Evolutionary conservation across 768 basidiomycete genomes (phyloP).

Genomic region (Gyrodon lividus): DNA sequence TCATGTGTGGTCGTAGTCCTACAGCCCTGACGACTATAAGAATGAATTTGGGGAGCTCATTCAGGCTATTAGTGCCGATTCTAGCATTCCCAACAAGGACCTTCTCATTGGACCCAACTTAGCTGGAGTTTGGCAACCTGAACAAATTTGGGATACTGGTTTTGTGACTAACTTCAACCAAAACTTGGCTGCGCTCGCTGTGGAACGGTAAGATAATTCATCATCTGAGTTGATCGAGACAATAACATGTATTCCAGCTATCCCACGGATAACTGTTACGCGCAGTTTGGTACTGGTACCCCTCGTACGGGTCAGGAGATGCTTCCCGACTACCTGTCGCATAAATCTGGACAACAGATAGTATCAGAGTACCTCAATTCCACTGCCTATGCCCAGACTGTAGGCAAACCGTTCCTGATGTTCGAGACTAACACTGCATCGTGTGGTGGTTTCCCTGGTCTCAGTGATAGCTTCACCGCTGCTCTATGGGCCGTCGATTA

Average conservation of each 20-base stretch:
- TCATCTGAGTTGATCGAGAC: neutral
- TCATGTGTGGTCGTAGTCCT: conserved; percentile 18
- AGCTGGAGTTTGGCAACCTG: conserved; percentile 53
- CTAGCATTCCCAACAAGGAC: conserved; percentile 38
- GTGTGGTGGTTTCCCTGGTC: conserved; percentile 48
- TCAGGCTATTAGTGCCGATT: conserved; percentile 40
- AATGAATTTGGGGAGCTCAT: conserved; percentile 51
- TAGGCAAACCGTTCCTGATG: conserved; percentile 48
- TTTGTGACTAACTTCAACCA: conserved; percentile 45
- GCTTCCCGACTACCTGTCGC: conserved; percentile 51
- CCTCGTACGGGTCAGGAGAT: conserved; percentile 42
- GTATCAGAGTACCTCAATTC: conserved; percentile 53
- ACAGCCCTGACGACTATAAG: conserved; percentile 42
- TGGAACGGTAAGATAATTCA: conserved; percentile 47
- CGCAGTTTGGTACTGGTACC: conserved; percentile 42
- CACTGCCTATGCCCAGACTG: conserved; percentile 37
- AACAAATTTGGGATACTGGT: conserved; percentile 52
- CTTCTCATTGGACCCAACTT: conserved; percentile 65
- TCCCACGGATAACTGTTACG: conserved; percentile 61
- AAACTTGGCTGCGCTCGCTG: conserved; percentile 44
- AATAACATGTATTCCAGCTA: conserved; percentile 41
- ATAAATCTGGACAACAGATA: conserved; percentile 48
- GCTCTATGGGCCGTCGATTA: conserved; percentile 56
- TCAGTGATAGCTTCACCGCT: conserved; percentile 58
- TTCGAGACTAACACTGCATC: conserved; percentile 57